Evolutionary conservation across 1,139 yeast species (phyloP).

Genomic region (Zygosaccharomyces sapae): DNA sequence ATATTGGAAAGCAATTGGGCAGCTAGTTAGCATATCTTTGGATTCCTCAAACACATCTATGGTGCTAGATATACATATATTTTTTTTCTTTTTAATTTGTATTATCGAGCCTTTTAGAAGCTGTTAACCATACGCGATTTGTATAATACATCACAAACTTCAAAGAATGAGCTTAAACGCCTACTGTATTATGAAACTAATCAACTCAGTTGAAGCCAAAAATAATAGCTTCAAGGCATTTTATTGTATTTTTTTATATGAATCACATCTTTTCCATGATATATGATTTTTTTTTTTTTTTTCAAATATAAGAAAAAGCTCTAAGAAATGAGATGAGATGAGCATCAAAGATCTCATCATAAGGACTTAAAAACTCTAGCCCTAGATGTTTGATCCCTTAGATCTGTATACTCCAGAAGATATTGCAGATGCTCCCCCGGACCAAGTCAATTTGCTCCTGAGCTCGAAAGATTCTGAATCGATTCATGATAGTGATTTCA

Average conservation of each 20-base stretch:
- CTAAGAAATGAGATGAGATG: neutral
- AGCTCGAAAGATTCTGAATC: neutral
- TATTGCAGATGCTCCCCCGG: neutral
- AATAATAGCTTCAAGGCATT: no score
- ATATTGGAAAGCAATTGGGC: neutral
- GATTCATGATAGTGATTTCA: constrained; percentile 7
- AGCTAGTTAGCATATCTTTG: neutral
- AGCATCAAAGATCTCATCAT: neutral
- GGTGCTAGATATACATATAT: neutral
- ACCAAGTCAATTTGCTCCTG: neutral
- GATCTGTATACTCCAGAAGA: constrained; percentile 33
- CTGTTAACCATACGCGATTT: no score
- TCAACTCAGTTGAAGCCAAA: no score
- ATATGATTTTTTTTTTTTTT: no score
- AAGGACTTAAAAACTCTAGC: neutral
- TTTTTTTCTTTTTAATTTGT: no score
- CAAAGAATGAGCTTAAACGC: no score
- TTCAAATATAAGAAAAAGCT: neutral
- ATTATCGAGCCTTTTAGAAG: no score
- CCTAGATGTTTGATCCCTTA: constrained; percentile 36
- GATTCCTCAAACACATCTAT: neutral
- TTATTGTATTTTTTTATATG: no score
- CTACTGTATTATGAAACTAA: no score
- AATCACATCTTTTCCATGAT: no score
- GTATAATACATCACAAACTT: no score